Evolutionary conservation across 495 filamentous ascomycete genomes (phyloP), one percentile per base, ranked within the genome.

Genomic region (Hamigera avellanea): DNA sequence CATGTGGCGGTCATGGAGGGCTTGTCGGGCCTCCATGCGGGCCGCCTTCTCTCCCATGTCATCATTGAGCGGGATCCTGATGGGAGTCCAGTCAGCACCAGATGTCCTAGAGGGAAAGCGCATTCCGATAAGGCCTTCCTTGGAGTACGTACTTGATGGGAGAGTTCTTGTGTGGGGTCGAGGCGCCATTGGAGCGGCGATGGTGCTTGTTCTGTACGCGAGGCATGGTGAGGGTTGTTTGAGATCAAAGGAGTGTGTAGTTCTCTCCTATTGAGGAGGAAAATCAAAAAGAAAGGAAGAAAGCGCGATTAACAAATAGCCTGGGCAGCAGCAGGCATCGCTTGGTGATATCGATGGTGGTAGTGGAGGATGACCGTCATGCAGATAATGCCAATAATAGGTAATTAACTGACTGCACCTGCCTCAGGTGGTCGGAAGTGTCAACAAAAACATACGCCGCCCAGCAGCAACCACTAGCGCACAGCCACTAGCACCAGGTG

Each of bases 1-100:
- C 72, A 88, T 83, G 52, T 96, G 93, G 38, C 80, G 76, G 53
- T 93, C 82, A 57, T 95, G 84, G 26, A 83, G 75, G 28, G 84
- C 86, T 50, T 88, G 85, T 46, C 91, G 77, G 37, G 84, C 83
- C 50, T 93, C 85, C 47, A 86, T 67, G 19, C 93, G 81, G 48
- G 81, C 78, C 25, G 86, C 86, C 59, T 93, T 95, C 57, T 99
- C 91, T 36, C 76, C 76, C 41, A 76, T 75, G 63, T 99, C 91
- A 72, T 99, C 91, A 60, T 96, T 95, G 27, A 99, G 72, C 8
- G 93, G 89, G 37, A 98, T 93, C 39, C 70, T 72, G 33, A 32
- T 9, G 4, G 34, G n/a, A 6, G n/a, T n/a, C n/a, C 18, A 26
- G 35, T 15, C 18, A 13, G 21, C 23, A 9, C 12, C 21, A 14